These are phyloP conservation scores for Dioscorea dumetorum DNA, from an alignment of 106 monocot genomes.

Conservation along the genomic window DNA sequence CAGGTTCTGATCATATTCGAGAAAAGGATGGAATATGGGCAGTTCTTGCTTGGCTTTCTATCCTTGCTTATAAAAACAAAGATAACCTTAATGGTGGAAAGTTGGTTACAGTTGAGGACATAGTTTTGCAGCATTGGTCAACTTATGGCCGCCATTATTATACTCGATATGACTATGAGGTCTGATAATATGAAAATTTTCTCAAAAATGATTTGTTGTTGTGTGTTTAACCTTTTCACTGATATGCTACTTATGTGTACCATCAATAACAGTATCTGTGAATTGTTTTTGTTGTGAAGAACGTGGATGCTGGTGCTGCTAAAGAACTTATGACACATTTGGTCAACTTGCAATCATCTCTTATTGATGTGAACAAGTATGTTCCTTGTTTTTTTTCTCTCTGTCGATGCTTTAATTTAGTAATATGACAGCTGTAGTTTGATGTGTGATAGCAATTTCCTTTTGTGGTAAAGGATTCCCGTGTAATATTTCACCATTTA, in stretches of 20 bases:
- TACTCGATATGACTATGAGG: slow-evolving; percentile 98
- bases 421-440: too few species aligned
- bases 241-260: background rate
- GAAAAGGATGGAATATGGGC: slow-evolving; percentile 99
- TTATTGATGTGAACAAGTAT: slow-evolving; percentile 81
- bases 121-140: slow-evolving; percentile 77
- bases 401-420: too few species aligned
- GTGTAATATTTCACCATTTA: too few species aligned
- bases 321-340: slow-evolving; percentile 90
- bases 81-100: slow-evolving; percentile 59
- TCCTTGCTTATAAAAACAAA: slow-evolving; percentile 84
- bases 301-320: slow-evolving; percentile 84
- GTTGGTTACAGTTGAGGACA: slow-evolving; percentile 83
- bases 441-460: too few species aligned
- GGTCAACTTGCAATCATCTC: slow-evolving; percentile 62
- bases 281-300: slow-evolving; percentile 32
- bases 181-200: slow-evolving; percentile 6
- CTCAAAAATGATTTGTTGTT: background rate
- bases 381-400: slow-evolving; percentile 1
- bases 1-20: slow-evolving; percentile 95
- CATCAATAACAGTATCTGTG: background rate
- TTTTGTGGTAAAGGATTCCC: too few species aligned
- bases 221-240: background rate
- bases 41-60: slow-evolving; percentile 91
- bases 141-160: slow-evolving; percentile 97